phyloP scores from a whole-genome alignment of 2,329 filamentous ascomycete genomes.

The Cytospora paraplurivora region DNA sequence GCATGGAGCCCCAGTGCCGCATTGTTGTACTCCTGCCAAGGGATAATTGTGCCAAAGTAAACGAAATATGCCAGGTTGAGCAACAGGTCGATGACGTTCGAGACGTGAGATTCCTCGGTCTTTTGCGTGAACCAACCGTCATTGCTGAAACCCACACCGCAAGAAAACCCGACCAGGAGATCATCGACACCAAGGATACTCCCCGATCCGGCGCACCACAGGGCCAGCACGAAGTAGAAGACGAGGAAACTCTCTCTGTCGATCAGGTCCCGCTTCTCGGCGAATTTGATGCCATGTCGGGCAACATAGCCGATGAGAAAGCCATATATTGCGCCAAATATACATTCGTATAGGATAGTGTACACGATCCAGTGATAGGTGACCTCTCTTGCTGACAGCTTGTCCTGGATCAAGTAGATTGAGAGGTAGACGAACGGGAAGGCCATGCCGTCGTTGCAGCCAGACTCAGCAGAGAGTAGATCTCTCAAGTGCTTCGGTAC shows the following conservation, averaged over 20 bases:
- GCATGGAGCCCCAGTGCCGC: slow-evolving; percentile 72
- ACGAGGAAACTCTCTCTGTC: slow-evolving; percentile 97
- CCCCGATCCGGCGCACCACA: slow-evolving; percentile 94
- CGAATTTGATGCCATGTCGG: slow-evolving; percentile 84
- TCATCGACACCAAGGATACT: slow-evolving; percentile 92
- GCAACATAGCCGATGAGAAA: slow-evolving; percentile 87
- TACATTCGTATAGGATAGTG: slow-evolving; percentile 91
- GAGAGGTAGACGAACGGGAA: slow-evolving; percentile 96
- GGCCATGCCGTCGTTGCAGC: slow-evolving; percentile 99
- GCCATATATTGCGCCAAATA: slow-evolving; percentile 88
- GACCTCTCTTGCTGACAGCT: slow-evolving; percentile 67
- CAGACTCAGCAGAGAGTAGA: slow-evolving; percentile 91
- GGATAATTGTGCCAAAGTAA: slow-evolving; percentile 95
- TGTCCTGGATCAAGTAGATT: slow-evolving; percentile 84
- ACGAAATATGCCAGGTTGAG: slow-evolving; percentile 98
- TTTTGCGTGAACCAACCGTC: slow-evolving; percentile 99
- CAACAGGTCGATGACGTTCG: slow-evolving; percentile 96
- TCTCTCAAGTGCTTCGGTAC: slow-evolving; percentile 98
- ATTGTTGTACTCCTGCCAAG: slow-evolving; percentile 89
- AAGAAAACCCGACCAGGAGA: slow-evolving; percentile 89
- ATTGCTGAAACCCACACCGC: slow-evolving; percentile 98
- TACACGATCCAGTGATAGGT: slow-evolving; percentile 85
- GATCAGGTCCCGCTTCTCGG: slow-evolving; percentile 82
- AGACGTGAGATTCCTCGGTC: slow-evolving; percentile 97
- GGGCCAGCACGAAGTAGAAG: slow-evolving; percentile 95